phyloP scores from a whole-genome alignment of 2,329 filamentous ascomycete species.

The Colletotrichum siamense region DNA sequence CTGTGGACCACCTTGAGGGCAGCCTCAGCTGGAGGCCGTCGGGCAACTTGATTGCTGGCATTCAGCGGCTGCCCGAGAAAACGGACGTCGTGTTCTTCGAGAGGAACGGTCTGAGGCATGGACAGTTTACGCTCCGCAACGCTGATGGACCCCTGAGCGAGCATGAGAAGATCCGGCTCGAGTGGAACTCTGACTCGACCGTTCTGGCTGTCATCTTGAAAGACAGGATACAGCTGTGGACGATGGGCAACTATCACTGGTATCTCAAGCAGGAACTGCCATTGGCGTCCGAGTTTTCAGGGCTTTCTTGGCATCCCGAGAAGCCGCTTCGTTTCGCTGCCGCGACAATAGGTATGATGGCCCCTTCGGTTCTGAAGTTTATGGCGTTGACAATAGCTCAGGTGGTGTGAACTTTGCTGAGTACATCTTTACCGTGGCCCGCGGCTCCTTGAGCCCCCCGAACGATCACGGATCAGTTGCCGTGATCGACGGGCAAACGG shows the following conservation, averaged over 20 bases:
- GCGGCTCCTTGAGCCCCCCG: conserved; percentile 73
- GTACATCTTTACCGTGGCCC: conserved; percentile 70
- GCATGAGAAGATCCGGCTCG: conserved; percentile 67
- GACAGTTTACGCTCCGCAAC: conserved; percentile 82
- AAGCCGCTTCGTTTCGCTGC: conserved; percentile 74
- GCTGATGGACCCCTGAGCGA: conserved; percentile 61
- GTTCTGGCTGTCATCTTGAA: conserved; percentile 82
- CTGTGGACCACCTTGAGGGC: conserved; percentile 88
- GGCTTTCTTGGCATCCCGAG: conserved; percentile 83
- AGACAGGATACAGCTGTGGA: conserved; percentile 89
- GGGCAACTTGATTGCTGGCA: conserved; percentile 88
- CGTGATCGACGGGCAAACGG: conserved; percentile 79
- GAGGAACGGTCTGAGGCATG: conserved; percentile 95
- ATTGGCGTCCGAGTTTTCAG: conserved; percentile 37
- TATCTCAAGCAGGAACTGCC: conserved; percentile 92
- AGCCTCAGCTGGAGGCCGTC: conserved; percentile 89
- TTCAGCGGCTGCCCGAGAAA: conserved; percentile 74
- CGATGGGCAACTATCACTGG: conserved; percentile 97
- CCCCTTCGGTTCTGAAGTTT: not conserved
- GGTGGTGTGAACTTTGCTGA: conserved; percentile 64
- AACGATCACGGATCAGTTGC: conserved; percentile 80
- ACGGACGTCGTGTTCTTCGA: conserved; percentile 94
- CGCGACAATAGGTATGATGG: conserved; percentile 51
- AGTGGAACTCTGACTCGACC: conserved; percentile 92
- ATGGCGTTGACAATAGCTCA: conserved; percentile 30